Conservation (phyloP, 306 rosid species). For the Elaeagnus macrophylla region DNA sequence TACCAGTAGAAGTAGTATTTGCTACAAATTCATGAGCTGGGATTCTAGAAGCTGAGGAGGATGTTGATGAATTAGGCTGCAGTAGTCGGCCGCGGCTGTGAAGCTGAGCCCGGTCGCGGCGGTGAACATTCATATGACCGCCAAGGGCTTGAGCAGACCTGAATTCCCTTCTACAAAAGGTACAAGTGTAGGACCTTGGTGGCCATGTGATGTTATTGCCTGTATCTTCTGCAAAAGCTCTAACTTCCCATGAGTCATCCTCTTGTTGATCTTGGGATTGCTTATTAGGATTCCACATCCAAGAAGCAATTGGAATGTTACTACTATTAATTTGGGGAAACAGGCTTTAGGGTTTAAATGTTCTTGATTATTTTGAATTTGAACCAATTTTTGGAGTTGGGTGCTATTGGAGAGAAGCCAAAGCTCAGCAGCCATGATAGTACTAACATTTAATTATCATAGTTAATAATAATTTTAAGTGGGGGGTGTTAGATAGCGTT, state of each 20-base stretch:
- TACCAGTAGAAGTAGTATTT: conserved; percentile 16
- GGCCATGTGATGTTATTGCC: conserved; percentile 79
- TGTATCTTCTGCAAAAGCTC: conserved; percentile 88
- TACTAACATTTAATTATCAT: conserved; percentile 40
- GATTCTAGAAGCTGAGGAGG: conserved; percentile 20
- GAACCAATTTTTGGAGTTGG: conserved; percentile 38
- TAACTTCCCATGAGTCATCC: conserved; percentile 88
- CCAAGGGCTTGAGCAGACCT: conserved; percentile 95
- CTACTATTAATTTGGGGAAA: not conserved
- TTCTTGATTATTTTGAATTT: conserved; percentile 19
- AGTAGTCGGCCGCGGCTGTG: conserved; percentile 29
- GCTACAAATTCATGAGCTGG: conserved; percentile 52
- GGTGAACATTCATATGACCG: conserved; percentile 98
- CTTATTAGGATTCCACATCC: conserved; percentile 75
- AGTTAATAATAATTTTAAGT: no score
- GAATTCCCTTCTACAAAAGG: conserved; percentile 74
- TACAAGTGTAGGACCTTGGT: conserved; percentile 85
- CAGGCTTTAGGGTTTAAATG: conserved; percentile 42
- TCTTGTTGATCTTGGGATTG: conserved; percentile 25
- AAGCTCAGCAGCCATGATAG: conserved; percentile 61
- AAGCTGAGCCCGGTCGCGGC: conserved; percentile 94
- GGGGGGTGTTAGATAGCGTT: no score
- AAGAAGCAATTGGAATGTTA: conserved; percentile 1
- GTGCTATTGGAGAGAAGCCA: conserved; percentile 45
- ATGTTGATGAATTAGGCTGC: conserved; percentile 15